Evolutionary conservation across 2,329 filamentous ascomycete species (phyloP).

Genomic region (Grosmannia huntii): DNA sequence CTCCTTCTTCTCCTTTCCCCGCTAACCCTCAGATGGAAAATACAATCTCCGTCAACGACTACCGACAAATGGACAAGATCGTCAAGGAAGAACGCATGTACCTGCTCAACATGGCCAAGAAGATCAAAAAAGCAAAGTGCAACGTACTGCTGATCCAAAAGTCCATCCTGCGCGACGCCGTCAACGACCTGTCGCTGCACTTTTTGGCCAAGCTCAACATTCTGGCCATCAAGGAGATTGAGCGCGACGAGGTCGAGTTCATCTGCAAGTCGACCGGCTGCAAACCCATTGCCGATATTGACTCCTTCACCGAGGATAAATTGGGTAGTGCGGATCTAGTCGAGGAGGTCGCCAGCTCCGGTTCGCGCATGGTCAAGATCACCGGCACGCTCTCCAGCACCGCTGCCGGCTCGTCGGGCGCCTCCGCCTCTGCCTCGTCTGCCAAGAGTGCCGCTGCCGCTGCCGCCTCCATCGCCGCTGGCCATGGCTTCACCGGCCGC

Average conservation of each 20-base stretch:
- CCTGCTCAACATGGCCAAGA: constrained; percentile 97
- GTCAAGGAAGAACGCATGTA: constrained; percentile 98
- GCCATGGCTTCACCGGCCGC: constrained; percentile 41
- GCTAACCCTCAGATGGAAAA: constrained; percentile 71
- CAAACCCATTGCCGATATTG: constrained; percentile 96
- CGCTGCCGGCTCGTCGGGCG: not conserved
- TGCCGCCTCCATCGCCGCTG: constrained; percentile 28
- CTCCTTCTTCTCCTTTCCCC: not conserved
- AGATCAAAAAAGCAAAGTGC: constrained; percentile 99
- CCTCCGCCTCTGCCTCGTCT: not conserved
- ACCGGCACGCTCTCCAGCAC: constrained; percentile 52
- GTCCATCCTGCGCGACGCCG: constrained; percentile 91
- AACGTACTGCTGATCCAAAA: constrained; percentile 98
- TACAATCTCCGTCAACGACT: constrained; percentile 97
- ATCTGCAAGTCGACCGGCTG: constrained; percentile 98
- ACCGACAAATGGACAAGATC: constrained; percentile 99
- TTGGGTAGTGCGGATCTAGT: constrained; percentile 86
- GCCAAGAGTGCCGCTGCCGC: not conserved
- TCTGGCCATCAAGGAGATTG: constrained; percentile 90
- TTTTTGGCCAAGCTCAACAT: constrained; percentile 97
- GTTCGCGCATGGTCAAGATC: constrained; percentile 87
- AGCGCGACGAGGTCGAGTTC: constrained; percentile 97
- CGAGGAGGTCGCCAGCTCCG: constrained; percentile 79
- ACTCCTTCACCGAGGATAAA: constrained; percentile 98
- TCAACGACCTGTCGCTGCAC: constrained; percentile 94